Evolutionary conservation across 257 asterid genomes (phyloP), one percentile per base, ranked within the genome.

Genomic region (Jacaranda mimosifolia): DNA sequence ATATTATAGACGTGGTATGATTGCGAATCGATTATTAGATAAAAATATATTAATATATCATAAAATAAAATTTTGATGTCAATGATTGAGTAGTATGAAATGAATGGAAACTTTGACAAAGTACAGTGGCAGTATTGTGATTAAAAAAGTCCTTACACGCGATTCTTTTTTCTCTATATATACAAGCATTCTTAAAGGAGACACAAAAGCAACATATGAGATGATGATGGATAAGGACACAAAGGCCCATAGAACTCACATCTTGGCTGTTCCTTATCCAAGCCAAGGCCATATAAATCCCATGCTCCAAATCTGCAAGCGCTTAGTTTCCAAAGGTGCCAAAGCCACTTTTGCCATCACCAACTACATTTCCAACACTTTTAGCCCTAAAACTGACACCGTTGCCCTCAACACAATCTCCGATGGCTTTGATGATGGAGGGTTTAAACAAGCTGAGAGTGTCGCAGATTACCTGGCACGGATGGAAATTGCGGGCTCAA

Each of bases 241-340:
- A 14, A 78, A 49, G 38, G 32, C 38, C 3, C 17, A 64, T 4
- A 74, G 40, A 66, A 80, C 84, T 52, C 96, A 91, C 80, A 72
- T 93, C 52, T 62, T 93, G 66, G 92, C 87, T 0, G 6, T 91
- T 46, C 96, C 98, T 26, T 93, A 88, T 70, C 98, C 96, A 72
- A 86, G 91, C 90, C 98, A 91, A 85, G 98, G 98, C 83, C 98
- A 91, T 81, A 82, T 93, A n/a, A 93, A 89, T 21, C 98, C 98
- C 15, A 75, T 91, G 88, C 86, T 77, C 65, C 92, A 91, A 77
- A 84, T 93, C 9, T 89, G 90, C 81, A 93, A 90, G 71, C 93
- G 96, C 40, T 70, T 91, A 18, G 87, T 68, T 74, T 86, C 84
- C 83, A 87, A 89, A 80, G 85, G 87, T 0, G 48, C 87, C 39